A percentile compares a stretch with the other conserved stretches of the same genome.
These are phyloP conservation scores for Globisporangium abappressorium DNA, from an alignment of 352 stramenopile species.

Conservation along the genomic window DNA sequence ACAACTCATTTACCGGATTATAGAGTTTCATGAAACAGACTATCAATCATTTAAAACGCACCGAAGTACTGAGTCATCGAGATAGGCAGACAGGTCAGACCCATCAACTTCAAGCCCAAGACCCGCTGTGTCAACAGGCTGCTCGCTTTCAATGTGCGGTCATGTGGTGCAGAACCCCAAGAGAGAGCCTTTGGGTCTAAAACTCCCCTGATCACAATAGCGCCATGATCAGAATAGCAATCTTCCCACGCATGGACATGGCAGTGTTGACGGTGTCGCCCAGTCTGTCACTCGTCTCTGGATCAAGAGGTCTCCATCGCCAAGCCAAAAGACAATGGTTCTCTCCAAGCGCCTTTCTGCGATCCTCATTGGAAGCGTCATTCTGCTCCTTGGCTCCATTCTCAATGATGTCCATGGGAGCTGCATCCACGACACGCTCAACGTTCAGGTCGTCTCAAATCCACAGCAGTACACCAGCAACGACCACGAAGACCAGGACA, in stretches of 20 bases:
- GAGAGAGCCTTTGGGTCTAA: not conserved
- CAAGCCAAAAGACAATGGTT: not conserved
- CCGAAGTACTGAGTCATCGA: no score
- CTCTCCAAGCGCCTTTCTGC: not conserved
- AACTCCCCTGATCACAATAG: not conserved
- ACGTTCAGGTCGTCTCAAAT: not conserved
- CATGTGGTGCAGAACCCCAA: not conserved
- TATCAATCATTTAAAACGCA: no score
- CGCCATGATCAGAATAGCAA: not conserved
- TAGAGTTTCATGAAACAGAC: no score
- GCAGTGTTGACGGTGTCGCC: no score
- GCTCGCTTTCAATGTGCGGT: no score
- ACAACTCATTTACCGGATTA: no score
- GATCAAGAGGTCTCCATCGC: no score
- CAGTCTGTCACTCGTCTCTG: no score
- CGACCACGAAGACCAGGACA: not conserved
- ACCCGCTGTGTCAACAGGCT: no score
- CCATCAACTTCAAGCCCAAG: no score
- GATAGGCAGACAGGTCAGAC: no score
- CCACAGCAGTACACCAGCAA: constrained; percentile 1
- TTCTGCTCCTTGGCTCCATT: not conserved
- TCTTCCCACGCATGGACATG: not conserved
- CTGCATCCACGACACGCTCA: not conserved
- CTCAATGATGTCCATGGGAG: not conserved
- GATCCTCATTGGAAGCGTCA: not conserved